Conservation (phyloP, 331 rosid species). For the Rhamnella rubrinervis region DNA sequence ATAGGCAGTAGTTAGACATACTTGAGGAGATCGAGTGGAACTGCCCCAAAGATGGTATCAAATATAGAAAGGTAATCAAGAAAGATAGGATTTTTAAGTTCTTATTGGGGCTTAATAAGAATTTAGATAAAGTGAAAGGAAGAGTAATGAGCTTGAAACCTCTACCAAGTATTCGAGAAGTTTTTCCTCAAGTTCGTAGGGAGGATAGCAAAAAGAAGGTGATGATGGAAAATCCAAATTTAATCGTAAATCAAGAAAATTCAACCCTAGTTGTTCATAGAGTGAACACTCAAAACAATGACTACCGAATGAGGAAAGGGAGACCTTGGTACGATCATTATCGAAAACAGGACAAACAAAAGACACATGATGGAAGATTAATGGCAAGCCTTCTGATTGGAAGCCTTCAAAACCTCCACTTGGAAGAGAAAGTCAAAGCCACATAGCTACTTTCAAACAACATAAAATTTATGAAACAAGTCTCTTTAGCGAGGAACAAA, state of each 20-base stretch:
- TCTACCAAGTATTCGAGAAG: neutral
- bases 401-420: neutral
- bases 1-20: neutral
- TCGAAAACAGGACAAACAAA: neutral
- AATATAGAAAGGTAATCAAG: neutral
- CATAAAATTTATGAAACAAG: neutral
- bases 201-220: slow-evolving; percentile 7
- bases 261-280: neutral
- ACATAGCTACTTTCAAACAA: neutral
- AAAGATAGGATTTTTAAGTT: neutral
- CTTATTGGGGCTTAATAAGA: neutral
- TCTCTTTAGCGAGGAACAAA: neutral
- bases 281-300: no score
- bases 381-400: slow-evolving; percentile 1
- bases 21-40: neutral
- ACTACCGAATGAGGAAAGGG: neutral
- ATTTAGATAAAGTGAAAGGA: neutral
- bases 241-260: no score
- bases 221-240: neutral
- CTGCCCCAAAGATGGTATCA: neutral
- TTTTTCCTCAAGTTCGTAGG: neutral
- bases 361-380: neutral
- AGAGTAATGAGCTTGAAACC: neutral
- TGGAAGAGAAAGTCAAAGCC: neutral
- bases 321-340: neutral